Conservation (phyloP, 2,329 filamentous ascomycete genomes). For the Fusarium sp. region DNA sequence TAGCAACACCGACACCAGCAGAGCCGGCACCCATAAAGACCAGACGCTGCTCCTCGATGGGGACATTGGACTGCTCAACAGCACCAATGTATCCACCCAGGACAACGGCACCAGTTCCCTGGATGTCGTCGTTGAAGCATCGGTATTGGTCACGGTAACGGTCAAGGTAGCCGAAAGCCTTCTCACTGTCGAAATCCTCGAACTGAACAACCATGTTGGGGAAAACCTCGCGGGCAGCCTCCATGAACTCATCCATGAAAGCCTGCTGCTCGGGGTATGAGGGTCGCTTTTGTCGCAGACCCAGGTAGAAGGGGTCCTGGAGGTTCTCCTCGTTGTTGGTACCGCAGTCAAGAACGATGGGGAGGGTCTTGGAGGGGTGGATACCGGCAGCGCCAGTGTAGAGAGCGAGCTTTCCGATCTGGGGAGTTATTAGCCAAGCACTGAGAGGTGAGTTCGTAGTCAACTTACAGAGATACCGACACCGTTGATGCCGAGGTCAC, state of each 20-base stretch:
- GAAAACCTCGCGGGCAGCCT: constrained; percentile 80
- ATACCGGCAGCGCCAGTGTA: constrained; percentile 98
- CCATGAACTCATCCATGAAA: constrained; percentile 98
- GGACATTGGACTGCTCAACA: constrained; percentile 86
- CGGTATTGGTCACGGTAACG: constrained; percentile 89
- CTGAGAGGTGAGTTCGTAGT: not conserved
- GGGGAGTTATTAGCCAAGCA: constrained; percentile 34
- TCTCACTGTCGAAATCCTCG: constrained; percentile 94
- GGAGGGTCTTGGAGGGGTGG: constrained; percentile 84
- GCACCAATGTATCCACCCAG: constrained; percentile 81
- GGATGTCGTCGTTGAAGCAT: constrained; percentile 99
- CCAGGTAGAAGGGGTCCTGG: constrained; percentile 84
- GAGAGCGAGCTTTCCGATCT: constrained; percentile 92
- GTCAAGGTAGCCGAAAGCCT: constrained; percentile 91
- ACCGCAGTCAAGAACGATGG: constrained; percentile 74
- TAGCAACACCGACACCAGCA: constrained; percentile 95
- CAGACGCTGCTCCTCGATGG: constrained; percentile 88
- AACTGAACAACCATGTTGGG: constrained; percentile 84
- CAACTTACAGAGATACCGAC: constrained; percentile 89
- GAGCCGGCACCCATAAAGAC: constrained; percentile 97
- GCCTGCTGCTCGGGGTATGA: constrained; percentile 82
- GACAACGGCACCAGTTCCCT: constrained; percentile 96
- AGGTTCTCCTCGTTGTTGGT: constrained; percentile 75
- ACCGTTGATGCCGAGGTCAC: constrained; percentile 95
- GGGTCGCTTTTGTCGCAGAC: constrained; percentile 85